Evolutionary conservation across 371 early-diverging fungal genomes (phyloP).

Genomic region (Zopfochytrium polystomum): DNA sequence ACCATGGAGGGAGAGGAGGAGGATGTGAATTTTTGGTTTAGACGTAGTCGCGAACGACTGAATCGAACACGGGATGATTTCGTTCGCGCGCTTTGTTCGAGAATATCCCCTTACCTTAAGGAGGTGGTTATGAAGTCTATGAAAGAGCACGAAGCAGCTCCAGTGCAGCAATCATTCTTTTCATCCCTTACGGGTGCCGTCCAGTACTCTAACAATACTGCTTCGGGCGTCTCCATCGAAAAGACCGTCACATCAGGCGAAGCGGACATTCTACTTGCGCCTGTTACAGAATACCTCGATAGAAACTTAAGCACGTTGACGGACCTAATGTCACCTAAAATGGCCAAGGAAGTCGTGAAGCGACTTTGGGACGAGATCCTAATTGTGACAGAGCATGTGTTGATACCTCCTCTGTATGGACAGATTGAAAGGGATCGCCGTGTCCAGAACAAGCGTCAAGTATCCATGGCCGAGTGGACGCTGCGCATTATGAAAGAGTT

Average conservation of each 20-base stretch:
- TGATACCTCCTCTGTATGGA: conserved; percentile 80
- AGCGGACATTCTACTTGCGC: conserved; percentile 33
- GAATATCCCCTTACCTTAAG: conserved; percentile 34
- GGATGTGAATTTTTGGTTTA: conserved; percentile 88
- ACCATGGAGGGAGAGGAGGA: conserved; percentile 88
- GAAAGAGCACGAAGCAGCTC: conserved; percentile 49
- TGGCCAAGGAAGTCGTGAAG: conserved; percentile 75
- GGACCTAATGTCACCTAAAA: conserved; percentile 68
- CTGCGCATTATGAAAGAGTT: conserved; percentile 72
- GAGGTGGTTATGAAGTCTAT: conserved; percentile 43
- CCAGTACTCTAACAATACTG: conserved; percentile 43
- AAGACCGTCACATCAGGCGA: conserved; percentile 30
- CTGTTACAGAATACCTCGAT: conserved; percentile 77
- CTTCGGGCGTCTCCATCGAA: conserved; percentile 36
- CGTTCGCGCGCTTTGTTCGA: conserved; percentile 30
- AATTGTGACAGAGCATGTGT: conserved; percentile 63
- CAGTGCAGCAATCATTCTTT: conserved; percentile 42
- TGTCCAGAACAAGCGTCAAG: conserved; percentile 43
- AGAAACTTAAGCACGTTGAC: conserved; percentile 76
- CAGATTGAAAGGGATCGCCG: conserved; percentile 67
- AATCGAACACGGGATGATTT: conserved; percentile 41
- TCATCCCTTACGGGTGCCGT: conserved; percentile 33
- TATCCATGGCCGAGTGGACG: conserved; percentile 32
- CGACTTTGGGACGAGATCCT: conserved; percentile 85
- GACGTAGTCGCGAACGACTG: conserved; percentile 46